Evolutionary conservation across 2,329 filamentous ascomycete genomes (phyloP).

Genomic region (Coniochaeta sp.): DNA sequence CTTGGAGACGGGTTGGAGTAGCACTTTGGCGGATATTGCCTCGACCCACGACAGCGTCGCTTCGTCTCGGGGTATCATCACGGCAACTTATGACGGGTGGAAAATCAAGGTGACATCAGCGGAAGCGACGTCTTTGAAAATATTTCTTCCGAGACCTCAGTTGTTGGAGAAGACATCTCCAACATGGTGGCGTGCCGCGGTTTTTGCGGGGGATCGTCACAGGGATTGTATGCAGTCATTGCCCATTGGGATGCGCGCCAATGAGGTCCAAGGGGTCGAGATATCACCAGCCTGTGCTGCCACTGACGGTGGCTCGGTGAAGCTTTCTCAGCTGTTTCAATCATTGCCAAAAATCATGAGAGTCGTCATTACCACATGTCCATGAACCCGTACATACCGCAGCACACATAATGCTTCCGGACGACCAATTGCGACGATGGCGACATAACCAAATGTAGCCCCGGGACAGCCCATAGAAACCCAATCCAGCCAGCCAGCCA

Average conservation of each 20-base stretch:
- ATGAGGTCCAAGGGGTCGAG: not conserved
- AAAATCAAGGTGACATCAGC: not conserved
- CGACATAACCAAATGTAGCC: not conserved
- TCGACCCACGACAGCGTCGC: not conserved
- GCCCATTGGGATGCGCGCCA: not conserved
- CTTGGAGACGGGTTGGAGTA: not conserved
- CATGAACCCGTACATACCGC: not conserved
- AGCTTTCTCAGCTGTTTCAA: not conserved
- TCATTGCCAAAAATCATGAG: not conserved
- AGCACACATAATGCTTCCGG: not conserved
- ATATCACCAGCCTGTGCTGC: not conserved
- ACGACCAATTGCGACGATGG: not conserved
- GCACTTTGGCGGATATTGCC: not conserved
- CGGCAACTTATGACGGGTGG: not conserved
- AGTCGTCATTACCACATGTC: not conserved
- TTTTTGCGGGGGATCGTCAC: not conserved
- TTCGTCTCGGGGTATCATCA: not conserved
- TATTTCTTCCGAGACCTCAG: conserved; percentile 1
- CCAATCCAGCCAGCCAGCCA: not conserved
- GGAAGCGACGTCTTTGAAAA: not conserved
- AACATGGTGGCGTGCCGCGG: not conserved
- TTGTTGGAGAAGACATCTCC: not conserved
- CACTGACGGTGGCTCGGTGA: not conserved
- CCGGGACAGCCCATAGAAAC: not conserved
- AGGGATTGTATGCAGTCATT: not conserved